Evolutionary conservation across 1,284 basidiomycete genomes (phyloP).

Genomic region (Kwoniella shivajii): DNA sequence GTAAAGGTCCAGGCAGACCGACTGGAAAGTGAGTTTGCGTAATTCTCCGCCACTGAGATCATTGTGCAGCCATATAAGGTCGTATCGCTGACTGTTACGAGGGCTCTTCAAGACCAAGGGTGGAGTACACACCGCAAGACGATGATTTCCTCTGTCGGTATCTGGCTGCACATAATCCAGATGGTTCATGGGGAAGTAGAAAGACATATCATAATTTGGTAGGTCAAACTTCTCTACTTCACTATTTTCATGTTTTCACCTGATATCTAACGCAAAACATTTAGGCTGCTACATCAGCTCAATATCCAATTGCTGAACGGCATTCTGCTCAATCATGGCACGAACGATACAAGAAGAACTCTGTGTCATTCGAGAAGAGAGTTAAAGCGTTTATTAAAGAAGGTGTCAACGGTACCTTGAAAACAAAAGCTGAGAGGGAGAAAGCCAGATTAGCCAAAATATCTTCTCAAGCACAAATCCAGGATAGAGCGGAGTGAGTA

Average conservation of each 20-base stretch:
- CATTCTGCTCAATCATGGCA: slow-evolving; percentile 50
- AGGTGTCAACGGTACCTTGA: slow-evolving; percentile 33
- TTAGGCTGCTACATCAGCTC: background rate
- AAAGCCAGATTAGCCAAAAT: background rate
- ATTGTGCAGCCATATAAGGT: background rate
- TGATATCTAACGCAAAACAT: background rate
- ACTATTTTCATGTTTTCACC: background rate
- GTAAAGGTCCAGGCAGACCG: slow-evolving; percentile 42
- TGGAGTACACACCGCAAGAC: slow-evolving; percentile 45
- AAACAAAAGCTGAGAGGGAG: slow-evolving; percentile 30
- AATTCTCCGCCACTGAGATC: background rate
- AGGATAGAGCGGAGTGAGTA: background rate
- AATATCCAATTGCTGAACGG: slow-evolving; percentile 29
- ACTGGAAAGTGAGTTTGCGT: slow-evolving; percentile 40
- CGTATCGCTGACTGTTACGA: slow-evolving; percentile 1
- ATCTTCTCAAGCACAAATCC: background rate
- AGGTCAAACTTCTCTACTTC: slow-evolving; percentile 3
- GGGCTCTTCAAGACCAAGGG: slow-evolving; percentile 27
- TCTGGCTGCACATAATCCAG: slow-evolving; percentile 34
- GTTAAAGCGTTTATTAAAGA: slow-evolving; percentile 17
- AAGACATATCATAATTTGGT: slow-evolving; percentile 46
- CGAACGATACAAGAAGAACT: slow-evolving; percentile 48
- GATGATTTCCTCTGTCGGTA: slow-evolving; percentile 50
- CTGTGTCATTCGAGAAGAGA: slow-evolving; percentile 21
- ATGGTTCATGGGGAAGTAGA: slow-evolving; percentile 34